Evolutionary conservation across 2,329 filamentous ascomycete genomes (phyloP), one percentile per base, ranked within the genome.

Genomic region (Monilinia vaccinii-corymbosi): DNA sequence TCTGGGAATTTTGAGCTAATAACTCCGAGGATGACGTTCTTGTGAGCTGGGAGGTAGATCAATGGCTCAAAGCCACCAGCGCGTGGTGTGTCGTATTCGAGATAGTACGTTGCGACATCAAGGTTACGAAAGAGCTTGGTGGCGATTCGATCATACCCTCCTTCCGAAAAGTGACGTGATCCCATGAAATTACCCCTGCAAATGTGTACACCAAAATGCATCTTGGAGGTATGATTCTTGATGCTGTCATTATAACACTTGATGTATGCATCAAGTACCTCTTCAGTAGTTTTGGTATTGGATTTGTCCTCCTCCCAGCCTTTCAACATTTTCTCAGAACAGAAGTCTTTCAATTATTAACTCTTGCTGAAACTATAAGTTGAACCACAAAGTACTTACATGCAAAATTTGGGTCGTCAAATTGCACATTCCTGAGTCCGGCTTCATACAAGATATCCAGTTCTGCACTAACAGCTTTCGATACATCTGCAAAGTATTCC

Each of bases 151-250:
- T 87, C 84, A 72, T 87, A 88, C 28, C 80, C 81, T 31, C 85
- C 85, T 69, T 86, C 82, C 53, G 82, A 81, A 67, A 88, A 87
- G 74, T 86, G 82, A 31, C 84, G 79, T 21, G 81, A 82, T 59
- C 82, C 81, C 64, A 86, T 82, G 71, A 87, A 87, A 75, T 87
- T 88, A 50, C 80, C 81, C 14, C 80, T 80, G 79, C 88, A 91
- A 56, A 91, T 77, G 70, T 92, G 89, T n/a, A 92, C 84, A 53
- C 88, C 88, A 3, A 89, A 80, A 73, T 91, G 87, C 78, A 91
- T 82, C 69, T 91, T 87, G 1, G 77, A 72, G 0, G 87, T 86
- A 0, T 83, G 75, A 67, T 81, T 80, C 68, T 77, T 75, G 69
- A 89, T 79, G 68, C 79, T 83, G 72, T 88, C 84, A 71, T 91